These are phyloP conservation scores for Dissoconium aciculare DNA, from an alignment of 2,329 filamentous ascomycete genomes.

Conservation along the genomic window DNA sequence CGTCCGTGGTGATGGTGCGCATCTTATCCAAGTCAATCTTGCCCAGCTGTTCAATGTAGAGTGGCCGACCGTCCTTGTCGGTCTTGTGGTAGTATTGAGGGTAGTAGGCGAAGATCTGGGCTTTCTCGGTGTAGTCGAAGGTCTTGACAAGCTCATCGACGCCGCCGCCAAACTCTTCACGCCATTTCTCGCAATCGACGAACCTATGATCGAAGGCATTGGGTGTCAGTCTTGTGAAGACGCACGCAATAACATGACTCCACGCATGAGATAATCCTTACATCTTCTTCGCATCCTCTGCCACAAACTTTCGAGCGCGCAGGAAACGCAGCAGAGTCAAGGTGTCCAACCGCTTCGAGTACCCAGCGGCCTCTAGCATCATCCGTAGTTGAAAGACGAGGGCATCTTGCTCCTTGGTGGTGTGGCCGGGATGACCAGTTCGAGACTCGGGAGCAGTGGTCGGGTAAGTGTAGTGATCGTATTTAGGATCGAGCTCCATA, in stretches of 20 bases:
- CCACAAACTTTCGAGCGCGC: slow-evolving; percentile 88
- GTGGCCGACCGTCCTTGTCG: slow-evolving; percentile 83
- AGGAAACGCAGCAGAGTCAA: slow-evolving; percentile 66
- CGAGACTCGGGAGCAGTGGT: slow-evolving; percentile 55
- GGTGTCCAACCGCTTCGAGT: slow-evolving; percentile 75
- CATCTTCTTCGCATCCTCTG: slow-evolving; percentile 73
- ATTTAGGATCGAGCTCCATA: slow-evolving; percentile 61
- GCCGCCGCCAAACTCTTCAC: slow-evolving; percentile 56
- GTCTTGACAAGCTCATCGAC: slow-evolving; percentile 66
- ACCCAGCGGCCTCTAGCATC: slow-evolving; percentile 71
- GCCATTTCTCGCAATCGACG: slow-evolving; percentile 78
- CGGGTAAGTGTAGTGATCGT: slow-evolving; percentile 92
- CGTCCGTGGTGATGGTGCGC: slow-evolving; percentile 80
- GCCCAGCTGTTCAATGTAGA: slow-evolving; percentile 94
- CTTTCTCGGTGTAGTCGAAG: slow-evolving; percentile 80
- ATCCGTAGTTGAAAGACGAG: slow-evolving; percentile 73
- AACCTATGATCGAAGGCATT: slow-evolving; percentile 60
- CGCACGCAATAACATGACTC: too few species aligned
- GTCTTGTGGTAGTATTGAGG: slow-evolving; percentile 99
- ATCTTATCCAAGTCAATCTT: slow-evolving; percentile 81
- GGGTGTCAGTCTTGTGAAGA: slow-evolving; percentile 15
- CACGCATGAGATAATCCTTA: slow-evolving; percentile 43
- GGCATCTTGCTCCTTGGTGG: slow-evolving; percentile 75
- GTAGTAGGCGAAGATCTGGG: slow-evolving; percentile 76
- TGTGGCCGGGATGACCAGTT: slow-evolving; percentile 73